Evolutionary conservation across 1,284 basidiomycete species (phyloP), one percentile per base, ranked within the genome.

Genomic region (Erythrobasidium hasegawianum): DNA sequence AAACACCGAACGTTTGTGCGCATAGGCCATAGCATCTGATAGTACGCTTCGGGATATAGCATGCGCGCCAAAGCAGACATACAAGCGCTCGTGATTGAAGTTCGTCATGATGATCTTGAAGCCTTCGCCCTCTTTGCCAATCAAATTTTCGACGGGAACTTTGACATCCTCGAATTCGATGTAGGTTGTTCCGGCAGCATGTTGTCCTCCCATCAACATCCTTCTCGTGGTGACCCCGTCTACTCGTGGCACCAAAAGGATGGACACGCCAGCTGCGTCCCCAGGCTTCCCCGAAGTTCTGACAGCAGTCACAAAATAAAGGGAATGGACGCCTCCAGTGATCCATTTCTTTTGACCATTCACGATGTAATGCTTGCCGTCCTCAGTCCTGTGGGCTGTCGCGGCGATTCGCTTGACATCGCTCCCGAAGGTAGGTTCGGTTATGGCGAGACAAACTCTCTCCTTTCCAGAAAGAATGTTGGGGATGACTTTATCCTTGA

Each of bases 391-490:
- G 49, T 59, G 70, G 1, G 77, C 77, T 11, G 72, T 71, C n/a
- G 68, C 67, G 16, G 61, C 57, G 27, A 78, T 59, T 57, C 76
- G 75, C 43, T 76, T 76, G 2, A 78, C 77, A 50, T 78, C 77
- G 27, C 73, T 75, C 0, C 77, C 77, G 8, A 74, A 77, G 11
- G 60, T 50, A 16, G 68, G 68, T 33, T 68, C 68, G 8, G 68
- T 77, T 57, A 79, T 77, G 50, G 78, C 78, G 14, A 79, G 73
- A 57, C 75, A 75, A 64, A 78, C 76, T 43, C 76, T 75, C 71
- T 79, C 79, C 67, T 78, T 76, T 24, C 78, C 78, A n/a, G 68
- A 69, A n/a, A 80, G 65, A 11, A 76, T 74, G 3, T 76, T 73
- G 58, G 77, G 76, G 20, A 79, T 71, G 45, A 80, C 70, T 59